Evolutionary conservation across 371 early-diverging fungal species (phyloP), one percentile per base, ranked within the genome.

Genomic region (Mucor sp.): DNA sequence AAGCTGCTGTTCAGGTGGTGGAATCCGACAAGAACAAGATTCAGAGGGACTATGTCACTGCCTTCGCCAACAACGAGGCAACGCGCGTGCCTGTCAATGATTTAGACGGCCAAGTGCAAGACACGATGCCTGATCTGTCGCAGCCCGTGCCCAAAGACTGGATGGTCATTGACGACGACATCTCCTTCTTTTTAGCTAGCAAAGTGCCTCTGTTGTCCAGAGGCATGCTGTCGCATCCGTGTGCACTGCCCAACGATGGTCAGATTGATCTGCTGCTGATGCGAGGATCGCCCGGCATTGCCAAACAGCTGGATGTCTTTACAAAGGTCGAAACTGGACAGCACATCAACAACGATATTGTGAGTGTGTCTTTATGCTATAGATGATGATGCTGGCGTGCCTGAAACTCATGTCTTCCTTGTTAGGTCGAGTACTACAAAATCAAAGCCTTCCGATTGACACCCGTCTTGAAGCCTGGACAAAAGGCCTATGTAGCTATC

Each of bases 401-500:
- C 27, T 57, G 57, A 25, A 57, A 21, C 17, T 27, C 12, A 44
- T 32, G 25, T 55, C 8, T 58, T n/a, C n/a, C 30, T 7, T 43
- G 6, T 6, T 56, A 87, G 85, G 80, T 88, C 28, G 85, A 86
- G 23, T 89, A 89, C 66, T 82, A 83, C 68, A 89, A 89, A 60
- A 70, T 89, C 32, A 81, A 81, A 47, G 87, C 87, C 5, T 86
- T 84, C 69, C 74, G 89, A 15, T 62, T 89, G 21, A 78, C 71
- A 4, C 89, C 89, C 0, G 68, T 75, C 23, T 60, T 69, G 19
- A 68, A 66, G 14, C 58, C 74, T 3, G 75, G 74, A 9, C 66
- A 76, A 55, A 66, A 72, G 15, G 78, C 81, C 1, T 87, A 79
- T 58, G 78, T 89, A 6, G 79, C 87, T 6, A 81, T 89, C 58